Evolutionary conservation across 1,284 basidiomycete species (phyloP).

Genomic region (Vanrija sp.): DNA sequence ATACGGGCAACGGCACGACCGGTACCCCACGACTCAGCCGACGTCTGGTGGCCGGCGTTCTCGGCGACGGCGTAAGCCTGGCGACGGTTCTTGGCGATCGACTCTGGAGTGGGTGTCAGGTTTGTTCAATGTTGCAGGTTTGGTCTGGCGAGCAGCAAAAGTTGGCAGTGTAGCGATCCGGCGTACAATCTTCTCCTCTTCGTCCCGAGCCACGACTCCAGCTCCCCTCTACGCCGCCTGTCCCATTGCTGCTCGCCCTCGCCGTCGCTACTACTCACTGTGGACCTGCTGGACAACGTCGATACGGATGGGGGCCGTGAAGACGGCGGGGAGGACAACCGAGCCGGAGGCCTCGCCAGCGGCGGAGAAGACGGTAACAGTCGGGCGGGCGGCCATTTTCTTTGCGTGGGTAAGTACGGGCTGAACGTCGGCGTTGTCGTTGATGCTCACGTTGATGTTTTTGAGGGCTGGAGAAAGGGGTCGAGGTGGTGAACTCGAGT

Average conservation of each 20-base stretch:
- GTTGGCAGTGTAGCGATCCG: too few species aligned
- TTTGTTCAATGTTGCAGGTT: not conserved
- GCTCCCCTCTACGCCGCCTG: not conserved
- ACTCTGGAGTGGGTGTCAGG: slow-evolving; percentile 59
- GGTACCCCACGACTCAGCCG: slow-evolving; percentile 95
- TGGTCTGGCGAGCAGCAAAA: not conserved
- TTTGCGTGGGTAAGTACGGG: not conserved
- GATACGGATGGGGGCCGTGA: slow-evolving; percentile 96
- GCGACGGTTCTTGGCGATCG: slow-evolving; percentile 97
- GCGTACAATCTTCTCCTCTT: not conserved
- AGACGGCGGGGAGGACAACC: slow-evolving; percentile 89
- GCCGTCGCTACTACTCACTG: slow-evolving; percentile 63
- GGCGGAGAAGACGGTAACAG: slow-evolving; percentile 72
- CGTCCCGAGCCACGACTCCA: not conserved
- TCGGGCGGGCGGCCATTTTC: slow-evolving; percentile 82
- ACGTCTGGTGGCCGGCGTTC: slow-evolving; percentile 99
- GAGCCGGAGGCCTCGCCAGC: slow-evolving; percentile 83
- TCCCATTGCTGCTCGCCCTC: not conserved
- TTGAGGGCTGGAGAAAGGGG: not conserved
- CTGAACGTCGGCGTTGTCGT: not conserved
- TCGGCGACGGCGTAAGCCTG: slow-evolving; percentile 96
- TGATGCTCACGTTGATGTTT: not conserved
- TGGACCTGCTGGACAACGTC: slow-evolving; percentile 98
- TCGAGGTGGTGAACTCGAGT: not conserved
- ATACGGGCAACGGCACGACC: slow-evolving; percentile 99